Conservation (phyloP, 495 filamentous ascomycete genomes). For the Penicillium coffeae region DNA sequence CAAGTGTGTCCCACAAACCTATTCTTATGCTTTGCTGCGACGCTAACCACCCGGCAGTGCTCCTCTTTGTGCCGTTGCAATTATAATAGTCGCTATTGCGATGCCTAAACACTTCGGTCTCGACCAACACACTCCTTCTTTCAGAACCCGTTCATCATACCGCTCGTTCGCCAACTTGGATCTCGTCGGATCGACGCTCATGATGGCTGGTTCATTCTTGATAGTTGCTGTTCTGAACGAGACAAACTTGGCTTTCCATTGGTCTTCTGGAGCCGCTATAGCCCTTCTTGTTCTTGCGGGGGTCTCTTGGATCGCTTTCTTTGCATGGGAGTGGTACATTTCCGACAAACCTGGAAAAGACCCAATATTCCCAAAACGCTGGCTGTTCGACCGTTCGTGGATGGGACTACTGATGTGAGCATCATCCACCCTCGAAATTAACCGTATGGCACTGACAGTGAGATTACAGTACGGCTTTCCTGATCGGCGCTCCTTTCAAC, state of each 20-base stretch:
- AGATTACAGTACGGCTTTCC: slow-evolving; percentile 20
- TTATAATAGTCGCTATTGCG: slow-evolving; percentile 16
- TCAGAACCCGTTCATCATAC: slow-evolving; percentile 27
- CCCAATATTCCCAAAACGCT: slow-evolving; percentile 35
- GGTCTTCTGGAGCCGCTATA: slow-evolving; percentile 40
- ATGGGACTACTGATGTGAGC: slow-evolving; percentile 32
- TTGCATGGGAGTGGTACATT: slow-evolving; percentile 37
- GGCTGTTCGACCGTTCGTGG: slow-evolving; percentile 31
- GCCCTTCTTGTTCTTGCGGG: slow-evolving; percentile 37
- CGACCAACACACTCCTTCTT: slow-evolving; percentile 23
- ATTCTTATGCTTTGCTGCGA: neutral
- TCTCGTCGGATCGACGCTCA: slow-evolving; percentile 51
- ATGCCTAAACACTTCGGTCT: slow-evolving; percentile 30
- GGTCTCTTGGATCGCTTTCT: slow-evolving; percentile 31
- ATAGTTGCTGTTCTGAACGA: slow-evolving; percentile 58
- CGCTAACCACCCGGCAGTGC: slow-evolving; percentile 10
- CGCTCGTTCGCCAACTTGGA: slow-evolving; percentile 42
- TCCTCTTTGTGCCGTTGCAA: slow-evolving; percentile 20
- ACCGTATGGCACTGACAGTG: neutral
- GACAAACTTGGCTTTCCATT: slow-evolving; percentile 42
- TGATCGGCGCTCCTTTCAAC: slow-evolving; percentile 53
- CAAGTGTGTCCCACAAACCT: slow-evolving; percentile 41
- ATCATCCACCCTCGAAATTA: neutral
- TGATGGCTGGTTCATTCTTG: slow-evolving; percentile 52
- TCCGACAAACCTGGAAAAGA: slow-evolving; percentile 24